phyloP scores from a whole-genome alignment of 257 asterid species.

The Mitragyna speciosa region DNA sequence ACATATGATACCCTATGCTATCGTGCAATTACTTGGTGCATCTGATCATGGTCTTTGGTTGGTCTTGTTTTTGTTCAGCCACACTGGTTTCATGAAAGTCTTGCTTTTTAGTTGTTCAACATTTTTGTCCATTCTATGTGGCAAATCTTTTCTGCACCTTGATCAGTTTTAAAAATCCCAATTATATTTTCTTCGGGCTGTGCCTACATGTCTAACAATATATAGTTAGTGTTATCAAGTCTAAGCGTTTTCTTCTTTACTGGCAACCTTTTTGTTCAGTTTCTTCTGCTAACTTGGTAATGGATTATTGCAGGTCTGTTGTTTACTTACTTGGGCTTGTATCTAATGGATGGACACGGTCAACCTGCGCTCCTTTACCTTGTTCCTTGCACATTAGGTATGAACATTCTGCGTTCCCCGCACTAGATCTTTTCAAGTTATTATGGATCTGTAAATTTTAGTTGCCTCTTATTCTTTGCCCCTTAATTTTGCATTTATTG shows the following conservation, averaged over 20 bases:
- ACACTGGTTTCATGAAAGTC: background rate
- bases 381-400: conserved; percentile 93
- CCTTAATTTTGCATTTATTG: conserved; percentile 15
- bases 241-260: background rate
- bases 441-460: background rate
- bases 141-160: background rate
- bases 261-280: background rate
- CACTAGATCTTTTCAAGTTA: background rate
- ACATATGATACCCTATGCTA: too few species aligned
- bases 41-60: too few species aligned
- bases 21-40: too few species aligned
- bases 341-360: conserved; percentile 91
- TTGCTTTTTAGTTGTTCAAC: background rate
- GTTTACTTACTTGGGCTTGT: conserved; percentile 74
- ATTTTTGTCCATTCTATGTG: background rate
- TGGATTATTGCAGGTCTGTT: conserved; percentile 64
- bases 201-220: background rate
- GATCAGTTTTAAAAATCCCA: background rate
- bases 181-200: too few species aligned
- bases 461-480: background rate
- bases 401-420: conserved; percentile 14
- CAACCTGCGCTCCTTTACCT: conserved; percentile 96
- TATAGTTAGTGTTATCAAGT: background rate
- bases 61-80: background rate
- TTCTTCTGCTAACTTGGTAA: conserved; percentile 5